Evolutionary conservation across 2,329 filamentous ascomycete genomes (phyloP).

Genomic region (Didymella glomerata): DNA sequence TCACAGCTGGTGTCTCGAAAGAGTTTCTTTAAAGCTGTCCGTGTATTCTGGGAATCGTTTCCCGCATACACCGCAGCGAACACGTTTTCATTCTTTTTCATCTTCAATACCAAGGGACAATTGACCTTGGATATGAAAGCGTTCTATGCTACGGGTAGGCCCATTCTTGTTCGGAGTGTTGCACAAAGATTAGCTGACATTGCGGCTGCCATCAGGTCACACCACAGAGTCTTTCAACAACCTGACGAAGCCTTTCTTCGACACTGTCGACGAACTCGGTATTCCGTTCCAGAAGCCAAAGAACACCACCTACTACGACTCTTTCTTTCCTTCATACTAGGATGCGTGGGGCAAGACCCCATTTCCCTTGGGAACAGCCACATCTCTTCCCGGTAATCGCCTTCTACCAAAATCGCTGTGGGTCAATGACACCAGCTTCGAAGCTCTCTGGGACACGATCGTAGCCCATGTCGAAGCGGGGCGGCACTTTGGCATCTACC

Average conservation of each 20-base stretch:
- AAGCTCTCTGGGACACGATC: background rate
- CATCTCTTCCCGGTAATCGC: background rate
- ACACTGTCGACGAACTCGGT: background rate
- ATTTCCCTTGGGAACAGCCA: background rate
- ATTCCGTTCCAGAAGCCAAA: background rate
- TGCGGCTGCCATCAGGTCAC: background rate
- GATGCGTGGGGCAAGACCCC: background rate
- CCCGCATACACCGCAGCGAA: background rate
- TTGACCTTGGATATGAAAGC: background rate
- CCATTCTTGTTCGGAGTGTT: too few relatives aligned
- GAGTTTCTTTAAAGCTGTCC: background rate
- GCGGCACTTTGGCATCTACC: background rate
- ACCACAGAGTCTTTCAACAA: background rate
- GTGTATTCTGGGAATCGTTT: background rate
- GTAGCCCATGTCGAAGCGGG: background rate
- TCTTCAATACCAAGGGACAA: background rate
- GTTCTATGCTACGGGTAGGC: background rate
- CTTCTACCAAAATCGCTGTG: background rate
- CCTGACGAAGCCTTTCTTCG: background rate
- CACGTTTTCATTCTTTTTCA: background rate
- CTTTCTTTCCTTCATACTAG: background rate
- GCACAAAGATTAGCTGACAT: background rate
- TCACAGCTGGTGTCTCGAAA: background rate
- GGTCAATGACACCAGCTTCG: background rate
- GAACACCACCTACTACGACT: background rate